These are phyloP conservation scores for Arthrobotrys megalospora DNA, from an alignment of 2,329 filamentous ascomycete genomes.

Conservation along the genomic window DNA sequence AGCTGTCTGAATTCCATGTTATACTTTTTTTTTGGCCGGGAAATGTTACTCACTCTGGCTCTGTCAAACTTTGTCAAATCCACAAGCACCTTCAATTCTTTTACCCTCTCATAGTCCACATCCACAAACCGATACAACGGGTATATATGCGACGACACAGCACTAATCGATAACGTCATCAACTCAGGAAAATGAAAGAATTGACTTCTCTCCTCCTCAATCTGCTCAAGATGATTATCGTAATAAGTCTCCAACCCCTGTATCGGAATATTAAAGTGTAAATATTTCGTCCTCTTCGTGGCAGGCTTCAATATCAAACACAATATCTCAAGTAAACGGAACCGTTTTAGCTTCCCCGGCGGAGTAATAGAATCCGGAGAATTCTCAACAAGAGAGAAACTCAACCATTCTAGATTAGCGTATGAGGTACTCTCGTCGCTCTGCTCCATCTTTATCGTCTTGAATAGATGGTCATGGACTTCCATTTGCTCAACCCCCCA, in stretches of 20 bases:
- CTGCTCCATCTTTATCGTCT: not conserved
- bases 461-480: not conserved
- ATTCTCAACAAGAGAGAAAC: conserved; percentile 2
- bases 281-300: not conserved
- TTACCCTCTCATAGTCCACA: conserved; percentile 9
- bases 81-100: conserved; percentile 1
- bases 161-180: not conserved
- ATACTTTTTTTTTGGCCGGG: too few relatives aligned
- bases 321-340: not conserved
- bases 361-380: not conserved
- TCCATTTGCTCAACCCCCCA: not conserved
- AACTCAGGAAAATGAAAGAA: conserved; percentile 6
- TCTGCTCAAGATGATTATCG: not conserved
- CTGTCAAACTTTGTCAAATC: not conserved
- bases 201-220: not conserved
- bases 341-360: not conserved
- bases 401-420: conserved; percentile 11
- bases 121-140: conserved; percentile 26
- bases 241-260: not conserved
- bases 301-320: not conserved
- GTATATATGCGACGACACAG: not conserved
- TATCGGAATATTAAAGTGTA: not conserved
- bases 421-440: not conserved
- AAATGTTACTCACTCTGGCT: too few relatives aligned
- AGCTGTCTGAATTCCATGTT: too few relatives aligned